These are phyloP conservation scores for Musa balbisiana DNA, from an alignment of 202 grass and related monocot genomes.

Conservation along the genomic window DNA sequence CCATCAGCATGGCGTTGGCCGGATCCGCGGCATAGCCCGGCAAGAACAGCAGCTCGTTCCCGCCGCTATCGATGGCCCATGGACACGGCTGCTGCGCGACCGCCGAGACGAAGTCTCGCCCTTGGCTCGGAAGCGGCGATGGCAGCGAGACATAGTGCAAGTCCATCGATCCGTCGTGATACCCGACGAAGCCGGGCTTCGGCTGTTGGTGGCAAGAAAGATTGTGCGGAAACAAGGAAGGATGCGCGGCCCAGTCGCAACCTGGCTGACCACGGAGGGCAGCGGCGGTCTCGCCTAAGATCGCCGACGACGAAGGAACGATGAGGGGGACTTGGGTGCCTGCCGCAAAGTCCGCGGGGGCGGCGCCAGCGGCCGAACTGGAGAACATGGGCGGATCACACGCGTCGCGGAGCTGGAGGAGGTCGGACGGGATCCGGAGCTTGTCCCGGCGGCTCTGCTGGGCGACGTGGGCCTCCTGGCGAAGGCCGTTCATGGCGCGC, in stretches of 20 bases:
- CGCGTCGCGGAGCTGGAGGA: conserved; percentile 11
- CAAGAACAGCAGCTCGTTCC: conserved; percentile 6
- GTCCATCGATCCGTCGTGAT: not conserved
- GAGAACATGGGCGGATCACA: conserved; percentile 13
- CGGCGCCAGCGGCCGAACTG: conserved; percentile 6
- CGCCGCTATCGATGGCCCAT: not conserved
- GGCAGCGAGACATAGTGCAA: conserved; percentile 1
- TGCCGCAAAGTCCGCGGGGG: not conserved
- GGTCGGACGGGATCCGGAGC: conserved; percentile 30
- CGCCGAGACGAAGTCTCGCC: conserved; percentile 5
- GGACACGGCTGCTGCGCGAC: conserved; percentile 2
- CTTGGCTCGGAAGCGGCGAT: not conserved
- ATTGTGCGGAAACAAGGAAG: conserved; percentile 1
- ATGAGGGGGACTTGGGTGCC: not conserved
- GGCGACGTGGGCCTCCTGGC: conserved; percentile 28
- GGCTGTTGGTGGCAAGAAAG: conserved; percentile 15
- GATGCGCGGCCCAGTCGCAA: not conserved
- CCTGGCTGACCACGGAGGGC: not conserved
- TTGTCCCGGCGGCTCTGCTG: conserved; percentile 51
- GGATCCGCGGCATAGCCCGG: conserved; percentile 1
- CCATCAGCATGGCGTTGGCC: not conserved
- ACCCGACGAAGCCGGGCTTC: not conserved
- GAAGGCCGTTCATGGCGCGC: not conserved
- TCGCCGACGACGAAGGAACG: not conserved
- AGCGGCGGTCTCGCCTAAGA: not conserved